Base-by-base conservation (phyloP, 2,329 filamentous ascomycete genomes). In the Exophiala dermatitidis region DNA sequence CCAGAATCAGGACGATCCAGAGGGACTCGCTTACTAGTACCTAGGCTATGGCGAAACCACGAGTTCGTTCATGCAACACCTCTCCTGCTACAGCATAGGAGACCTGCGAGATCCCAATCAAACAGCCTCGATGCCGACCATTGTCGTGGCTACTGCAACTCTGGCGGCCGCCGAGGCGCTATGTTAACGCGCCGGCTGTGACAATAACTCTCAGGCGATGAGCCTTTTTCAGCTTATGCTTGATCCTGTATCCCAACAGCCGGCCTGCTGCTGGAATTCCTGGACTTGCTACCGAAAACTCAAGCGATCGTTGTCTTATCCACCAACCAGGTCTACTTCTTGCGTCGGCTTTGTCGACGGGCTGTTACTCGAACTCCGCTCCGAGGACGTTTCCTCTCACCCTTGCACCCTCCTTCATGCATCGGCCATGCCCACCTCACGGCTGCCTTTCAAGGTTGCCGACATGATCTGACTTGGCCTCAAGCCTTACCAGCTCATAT, bases 221-320 rank as follows among this genome's bases (percentile, higher is more conserved):
- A 33, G 28, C 42, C 42, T 33, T 19, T 45, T 33, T 8, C 29
- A n/a, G 26, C 42, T 5, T 29, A 10, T 19, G 28, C 29, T 3
- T 29, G 4, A 7, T 33, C 42, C 9, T 19, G 29, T 45, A 26
- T 32, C 29, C 29, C 31, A 10, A 32, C 42, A 5, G 10, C 41
- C 19, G 38, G 36, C 10, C 42, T 10, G 42, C 50, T 53, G 45
- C 50, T 48, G 43, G 42, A 30, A 44, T 36, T 38, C 31, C 30
- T 53, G 36, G n/a, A 28, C 37, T 28, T 32, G 32, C 31, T 32
- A 26, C n/a, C 30, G 36, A 28, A 47, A 54, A 50, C 19, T 54
- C 52, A 38, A 38, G 43, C 50, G 54, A 53, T 57, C 54, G 50
- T 50, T 56, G 54, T 31, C 37, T 51, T 53, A 48, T 46, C 43